Evolutionary conservation across 331 rosid species (phyloP).

Genomic region (Quercus lobata): DNA sequence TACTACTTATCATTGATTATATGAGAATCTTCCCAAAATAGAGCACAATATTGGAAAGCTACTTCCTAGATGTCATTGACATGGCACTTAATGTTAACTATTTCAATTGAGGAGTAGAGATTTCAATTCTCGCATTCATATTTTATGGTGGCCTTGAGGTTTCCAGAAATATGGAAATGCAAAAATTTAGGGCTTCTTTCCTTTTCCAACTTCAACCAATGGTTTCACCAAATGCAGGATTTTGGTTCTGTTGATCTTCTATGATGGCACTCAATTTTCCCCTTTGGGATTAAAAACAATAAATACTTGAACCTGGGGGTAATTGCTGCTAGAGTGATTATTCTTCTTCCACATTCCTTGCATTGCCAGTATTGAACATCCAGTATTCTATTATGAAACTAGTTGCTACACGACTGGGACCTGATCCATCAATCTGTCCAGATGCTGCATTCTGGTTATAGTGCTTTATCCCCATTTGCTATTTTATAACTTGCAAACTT

Average conservation of each 20-base stretch:
- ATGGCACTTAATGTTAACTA: not conserved
- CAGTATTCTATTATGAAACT: not conserved
- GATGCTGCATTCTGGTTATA: not conserved
- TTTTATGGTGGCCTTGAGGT: not conserved
- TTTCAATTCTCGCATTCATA: not conserved
- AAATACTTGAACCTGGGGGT: not conserved
- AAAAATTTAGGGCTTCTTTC: not conserved
- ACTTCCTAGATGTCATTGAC: not conserved
- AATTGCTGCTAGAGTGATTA: not conserved
- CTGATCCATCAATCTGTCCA: not conserved
- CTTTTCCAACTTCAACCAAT: not conserved
- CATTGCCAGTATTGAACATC: not conserved
- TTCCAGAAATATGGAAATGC: not conserved
- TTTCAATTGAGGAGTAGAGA: not conserved
- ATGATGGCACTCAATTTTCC: not conserved
- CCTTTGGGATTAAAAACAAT: not conserved
- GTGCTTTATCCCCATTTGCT: not conserved
- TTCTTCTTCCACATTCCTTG: not conserved
- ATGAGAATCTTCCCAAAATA: not conserved
- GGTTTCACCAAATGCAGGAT: not conserved
- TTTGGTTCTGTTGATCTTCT: not conserved
- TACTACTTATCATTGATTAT: not conserved
- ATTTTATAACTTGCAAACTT: not conserved
- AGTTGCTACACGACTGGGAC: not conserved
- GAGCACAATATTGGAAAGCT: not conserved